Conservation (phyloP, 805 yeast species). For the Kazachstania africana region DNA sequence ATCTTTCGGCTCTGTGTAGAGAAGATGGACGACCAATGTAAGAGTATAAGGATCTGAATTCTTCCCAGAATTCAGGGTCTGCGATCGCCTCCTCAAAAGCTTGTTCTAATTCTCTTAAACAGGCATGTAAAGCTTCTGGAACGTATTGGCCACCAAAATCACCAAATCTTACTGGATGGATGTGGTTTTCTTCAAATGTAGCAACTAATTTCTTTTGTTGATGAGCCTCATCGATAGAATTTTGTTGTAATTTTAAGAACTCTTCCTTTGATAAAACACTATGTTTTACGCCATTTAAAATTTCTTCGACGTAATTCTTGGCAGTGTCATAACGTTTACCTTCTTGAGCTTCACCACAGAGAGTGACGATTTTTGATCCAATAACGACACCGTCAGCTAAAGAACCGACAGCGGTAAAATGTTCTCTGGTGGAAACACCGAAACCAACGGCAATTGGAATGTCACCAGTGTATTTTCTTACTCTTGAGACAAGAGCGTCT, state of each 20-base stretch:
- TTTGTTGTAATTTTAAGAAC: constrained; percentile 26
- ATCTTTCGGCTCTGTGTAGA: constrained; percentile 81
- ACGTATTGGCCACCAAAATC: constrained; percentile 98
- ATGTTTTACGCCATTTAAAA: constrained; percentile 47
- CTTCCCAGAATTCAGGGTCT: constrained; percentile 90
- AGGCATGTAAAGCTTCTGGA: constrained; percentile 89
- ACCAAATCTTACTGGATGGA: constrained; percentile 73
- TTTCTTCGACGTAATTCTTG: constrained; percentile 51
- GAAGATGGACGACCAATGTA: constrained; percentile 96
- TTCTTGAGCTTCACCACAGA: constrained; percentile 50
- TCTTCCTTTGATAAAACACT: constrained; percentile 24
- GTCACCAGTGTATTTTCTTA: constrained; percentile 62
- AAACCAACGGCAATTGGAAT: constrained; percentile 92
- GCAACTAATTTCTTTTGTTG: constrained; percentile 13
- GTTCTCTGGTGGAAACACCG: constrained; percentile 92
- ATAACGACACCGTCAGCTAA: constrained; percentile 93
- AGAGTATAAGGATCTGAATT: constrained; percentile 68
- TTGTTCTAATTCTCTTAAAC: constrained; percentile 76
- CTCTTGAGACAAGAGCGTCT: constrained; percentile 57
- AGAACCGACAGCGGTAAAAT: constrained; percentile 65
- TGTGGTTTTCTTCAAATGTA: constrained; percentile 46
- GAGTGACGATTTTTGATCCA: constrained; percentile 73
- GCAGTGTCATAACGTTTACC: constrained; percentile 56
- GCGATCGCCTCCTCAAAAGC: constrained; percentile 83
- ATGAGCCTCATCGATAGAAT: constrained; percentile 14